Conservation (phyloP, 345 rosid species). For the sweet orange (Citrus sinensis) region DVS_A1.0 CM039167.1:2769001-2769500, state of each 20-base stretch:
- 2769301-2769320: background rate
- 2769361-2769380: background rate
- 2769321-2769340: background rate
- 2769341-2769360: background rate
- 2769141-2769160: constrained; percentile 9
- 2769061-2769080: constrained; percentile 21
- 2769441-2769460: background rate
- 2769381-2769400: background rate
- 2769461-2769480: background rate
- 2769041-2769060: constrained; percentile 5
- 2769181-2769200: background rate
- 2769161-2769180: constrained; percentile 12
- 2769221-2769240: background rate
- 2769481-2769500: background rate
- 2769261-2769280: constrained; percentile 18
- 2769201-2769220: background rate
- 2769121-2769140: background rate
- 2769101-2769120: background rate
- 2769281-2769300: background rate
- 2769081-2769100: background rate
- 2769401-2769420: background rate
- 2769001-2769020: constrained; percentile 20
- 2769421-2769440: background rate
- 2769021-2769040: constrained; percentile 19
- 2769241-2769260: constrained; percentile 13